Percentiles rank a stretch among this genome's conserved stretches.
These are phyloP conservation scores for Didymella sp. DNA, from an alignment of 2,329 filamentous ascomycete genomes.

Conservation along the genomic window DNA sequence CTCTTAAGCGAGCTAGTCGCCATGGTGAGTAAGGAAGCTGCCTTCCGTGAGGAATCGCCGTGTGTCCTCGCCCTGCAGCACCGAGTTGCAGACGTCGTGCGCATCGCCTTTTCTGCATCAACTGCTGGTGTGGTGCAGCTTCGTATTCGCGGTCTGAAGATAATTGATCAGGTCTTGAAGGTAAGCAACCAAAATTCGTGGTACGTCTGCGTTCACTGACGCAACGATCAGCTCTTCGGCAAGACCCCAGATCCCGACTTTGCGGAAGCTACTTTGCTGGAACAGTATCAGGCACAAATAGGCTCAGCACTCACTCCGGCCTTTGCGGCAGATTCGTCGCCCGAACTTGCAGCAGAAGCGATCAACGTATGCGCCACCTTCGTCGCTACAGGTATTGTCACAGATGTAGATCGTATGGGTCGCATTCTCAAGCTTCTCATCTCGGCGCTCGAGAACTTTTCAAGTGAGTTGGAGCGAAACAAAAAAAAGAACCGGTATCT, in stretches of 20 bases:
- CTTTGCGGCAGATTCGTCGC: slow-evolving; percentile 93
- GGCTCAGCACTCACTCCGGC: slow-evolving; percentile 95
- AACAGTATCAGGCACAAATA: slow-evolving; percentile 98
- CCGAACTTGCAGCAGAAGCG: slow-evolving; percentile 92
- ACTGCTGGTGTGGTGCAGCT: slow-evolving; percentile 91
- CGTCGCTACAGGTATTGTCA: slow-evolving; percentile 95
- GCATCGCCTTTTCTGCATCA: slow-evolving; percentile 96
- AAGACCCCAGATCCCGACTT: slow-evolving; percentile 96
- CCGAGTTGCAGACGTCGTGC: slow-evolving; percentile 88
- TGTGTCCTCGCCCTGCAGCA: slow-evolving; percentile 81
- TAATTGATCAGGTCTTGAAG: slow-evolving; percentile 90
- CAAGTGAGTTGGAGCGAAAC: slow-evolving; percentile 55
- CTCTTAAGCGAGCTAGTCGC: slow-evolving; percentile 83
- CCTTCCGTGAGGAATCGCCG: slow-evolving; percentile 77
- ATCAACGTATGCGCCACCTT: slow-evolving; percentile 98
- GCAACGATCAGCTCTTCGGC: slow-evolving; percentile 74
- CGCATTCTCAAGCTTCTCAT: slow-evolving; percentile 94
- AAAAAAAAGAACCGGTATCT: slow-evolving; percentile 19
- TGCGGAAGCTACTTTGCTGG: slow-evolving; percentile 91
- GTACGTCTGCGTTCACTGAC: slow-evolving; percentile 6
- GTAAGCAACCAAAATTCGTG: slow-evolving; percentile 35
- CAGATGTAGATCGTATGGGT: slow-evolving; percentile 97
- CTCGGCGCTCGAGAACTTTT: slow-evolving; percentile 89
- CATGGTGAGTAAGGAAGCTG: slow-evolving; percentile 78
- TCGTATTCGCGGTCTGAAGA: slow-evolving; percentile 87